A percentile compares a stretch with the other conserved stretches of the same genome.
Evolutionary conservation across 2,329 filamentous ascomycete species (phyloP).

Genomic region (Aspergillus versicolor): DNA sequence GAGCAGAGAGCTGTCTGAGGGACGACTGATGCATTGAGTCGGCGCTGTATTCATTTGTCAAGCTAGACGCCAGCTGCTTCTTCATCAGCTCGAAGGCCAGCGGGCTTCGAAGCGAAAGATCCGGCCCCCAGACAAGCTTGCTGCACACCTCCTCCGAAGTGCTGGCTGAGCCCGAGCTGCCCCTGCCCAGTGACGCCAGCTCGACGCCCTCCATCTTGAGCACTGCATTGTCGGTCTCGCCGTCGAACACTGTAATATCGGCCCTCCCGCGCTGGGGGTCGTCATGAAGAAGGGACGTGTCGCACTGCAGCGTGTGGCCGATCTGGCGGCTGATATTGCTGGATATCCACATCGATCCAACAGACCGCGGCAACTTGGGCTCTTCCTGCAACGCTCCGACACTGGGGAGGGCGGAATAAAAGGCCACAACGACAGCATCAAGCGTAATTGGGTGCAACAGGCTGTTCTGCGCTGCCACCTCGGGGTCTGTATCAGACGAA

Average conservation of each 20-base stretch:
- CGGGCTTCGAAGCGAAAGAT: not conserved
- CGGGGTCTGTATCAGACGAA: not conserved
- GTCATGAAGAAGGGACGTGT: not conserved
- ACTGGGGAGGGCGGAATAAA: not conserved
- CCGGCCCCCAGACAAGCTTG: not conserved
- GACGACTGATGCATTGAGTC: not conserved
- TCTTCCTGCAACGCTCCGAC: not conserved
- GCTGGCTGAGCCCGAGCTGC: too few relatives aligned
- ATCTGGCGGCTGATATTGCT: not conserved
- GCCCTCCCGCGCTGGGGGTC: not conserved
- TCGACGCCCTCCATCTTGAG: not conserved
- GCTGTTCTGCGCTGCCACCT: not conserved
- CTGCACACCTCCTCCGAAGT: too few relatives aligned
- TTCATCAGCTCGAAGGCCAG: not conserved
- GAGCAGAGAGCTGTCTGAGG: slow-evolving; percentile 8
- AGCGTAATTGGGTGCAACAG: not conserved
- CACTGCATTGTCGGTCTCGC: not conserved
- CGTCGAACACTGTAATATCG: not conserved
- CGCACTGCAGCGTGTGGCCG: not conserved
- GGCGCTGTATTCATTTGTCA: not conserved
- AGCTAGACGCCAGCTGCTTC: not conserved
- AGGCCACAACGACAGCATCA: not conserved
- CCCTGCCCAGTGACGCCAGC: too few relatives aligned
- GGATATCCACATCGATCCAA: not conserved
- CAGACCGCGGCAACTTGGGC: not conserved